Evolutionary conservation across 1,139 yeast genomes (phyloP).

Genomic region (Geotrichum fermentans): DNA sequence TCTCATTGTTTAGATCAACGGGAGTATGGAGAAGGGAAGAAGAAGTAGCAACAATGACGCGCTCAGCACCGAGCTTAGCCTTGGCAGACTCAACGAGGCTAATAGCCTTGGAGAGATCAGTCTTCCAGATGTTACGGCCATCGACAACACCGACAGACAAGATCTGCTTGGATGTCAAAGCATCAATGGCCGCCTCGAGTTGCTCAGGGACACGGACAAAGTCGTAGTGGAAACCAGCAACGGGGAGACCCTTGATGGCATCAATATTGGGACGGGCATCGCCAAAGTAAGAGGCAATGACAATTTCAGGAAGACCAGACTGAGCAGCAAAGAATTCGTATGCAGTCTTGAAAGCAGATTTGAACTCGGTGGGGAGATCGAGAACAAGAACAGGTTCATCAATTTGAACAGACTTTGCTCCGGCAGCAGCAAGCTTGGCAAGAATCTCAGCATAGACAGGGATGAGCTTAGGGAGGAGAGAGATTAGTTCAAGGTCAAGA

Average conservation of each 20-base stretch:
- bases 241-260: slow-evolving; percentile 86
- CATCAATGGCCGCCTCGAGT: slow-evolving; percentile 71
- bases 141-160: slow-evolving; percentile 95
- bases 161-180: slow-evolving; percentile 62
- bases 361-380: slow-evolving; percentile 80
- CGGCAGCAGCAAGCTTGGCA: slow-evolving; percentile 83
- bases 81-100: slow-evolving; percentile 76
- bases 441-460: slow-evolving; percentile 91
- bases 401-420: slow-evolving; percentile 91
- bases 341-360: slow-evolving; percentile 83
- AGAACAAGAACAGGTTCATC: slow-evolving; percentile 96
- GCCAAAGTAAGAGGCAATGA: slow-evolving; percentile 92
- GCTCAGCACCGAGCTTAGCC: slow-evolving; percentile 78
- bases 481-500: slow-evolving; percentile 86
- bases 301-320: slow-evolving; percentile 68
- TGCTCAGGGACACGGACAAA: slow-evolving; percentile 96
- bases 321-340: slow-evolving; percentile 63
- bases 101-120: slow-evolving; percentile 83
- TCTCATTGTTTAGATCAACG: slow-evolving; percentile 87
- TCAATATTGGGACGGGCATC: slow-evolving; percentile 94
- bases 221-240: slow-evolving; percentile 94
- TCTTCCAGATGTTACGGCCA: slow-evolving; percentile 99
- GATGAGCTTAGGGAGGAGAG: slow-evolving; percentile 78
- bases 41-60: slow-evolving; percentile 88
- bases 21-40: slow-evolving; percentile 98